Percentiles rank a stretch among this genome's conserved stretches.
Evolutionary conservation across 2,329 filamentous ascomycete species (phyloP).

Genomic region (Phialophora chinensis): DNA sequence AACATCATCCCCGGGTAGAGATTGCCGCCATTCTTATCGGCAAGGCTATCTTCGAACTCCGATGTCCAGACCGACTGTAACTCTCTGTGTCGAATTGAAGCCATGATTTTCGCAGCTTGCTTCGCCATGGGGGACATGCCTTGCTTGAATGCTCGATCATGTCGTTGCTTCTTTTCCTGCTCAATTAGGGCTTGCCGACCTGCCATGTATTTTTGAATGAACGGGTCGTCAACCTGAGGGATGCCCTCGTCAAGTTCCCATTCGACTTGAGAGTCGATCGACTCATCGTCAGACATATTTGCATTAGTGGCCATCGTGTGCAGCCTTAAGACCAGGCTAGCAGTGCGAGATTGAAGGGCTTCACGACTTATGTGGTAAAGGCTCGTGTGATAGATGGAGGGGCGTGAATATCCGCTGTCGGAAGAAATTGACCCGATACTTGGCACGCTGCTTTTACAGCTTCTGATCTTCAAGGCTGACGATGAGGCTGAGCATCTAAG

Average conservation of each 20-base stretch:
- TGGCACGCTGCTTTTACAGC: slow-evolving; percentile 1
- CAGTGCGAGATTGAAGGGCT: not conserved
- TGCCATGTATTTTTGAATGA: slow-evolving; percentile 80
- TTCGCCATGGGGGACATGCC: slow-evolving; percentile 78
- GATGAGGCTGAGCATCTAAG: not conserved
- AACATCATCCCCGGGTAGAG: slow-evolving; percentile 95
- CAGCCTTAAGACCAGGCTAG: not conserved
- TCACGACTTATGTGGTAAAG: not conserved
- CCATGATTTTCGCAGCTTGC: slow-evolving; percentile 79
- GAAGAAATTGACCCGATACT: not conserved
- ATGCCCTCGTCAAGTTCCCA: slow-evolving; percentile 52
- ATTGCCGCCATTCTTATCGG: slow-evolving; percentile 65
- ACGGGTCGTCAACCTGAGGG: slow-evolving; percentile 66
- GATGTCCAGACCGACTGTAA: slow-evolving; percentile 76
- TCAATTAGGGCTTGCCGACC: slow-evolving; percentile 77
- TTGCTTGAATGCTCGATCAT: slow-evolving; percentile 75
- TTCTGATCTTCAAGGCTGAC: not conserved
- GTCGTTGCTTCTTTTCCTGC: slow-evolving; percentile 81
- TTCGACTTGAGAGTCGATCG: slow-evolving; percentile 38
- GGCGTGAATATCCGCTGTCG: not conserved
- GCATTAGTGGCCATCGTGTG: slow-evolving; percentile 21
- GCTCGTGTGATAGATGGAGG: slow-evolving; percentile 3
- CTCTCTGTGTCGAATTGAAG: slow-evolving; percentile 78
- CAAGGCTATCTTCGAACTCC: slow-evolving; percentile 72
- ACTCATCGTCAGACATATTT: slow-evolving; percentile 33